Base-by-base conservation (phyloP, 345 rosid genomes). In the Noccaea caerulescens region DNA sequence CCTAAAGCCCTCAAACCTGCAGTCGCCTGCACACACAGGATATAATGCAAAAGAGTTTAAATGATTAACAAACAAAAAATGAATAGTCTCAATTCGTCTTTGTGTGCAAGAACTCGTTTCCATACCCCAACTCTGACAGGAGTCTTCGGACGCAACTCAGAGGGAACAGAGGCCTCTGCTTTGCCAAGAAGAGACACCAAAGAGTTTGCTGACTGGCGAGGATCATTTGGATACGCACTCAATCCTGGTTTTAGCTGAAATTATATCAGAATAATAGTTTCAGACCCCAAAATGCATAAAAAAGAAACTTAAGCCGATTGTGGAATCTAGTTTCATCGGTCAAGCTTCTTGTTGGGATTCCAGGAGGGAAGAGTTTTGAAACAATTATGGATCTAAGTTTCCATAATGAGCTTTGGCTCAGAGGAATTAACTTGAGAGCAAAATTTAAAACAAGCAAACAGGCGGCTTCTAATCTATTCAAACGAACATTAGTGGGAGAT, bases 121-220 rank as follows among this genome's bases (percentile, higher is more conserved):
- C 93, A 55, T 72, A 94, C 99, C 93, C 99, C 99, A 50, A 94
- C 96, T 87, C 96, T 84, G 54, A 91, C 98, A 8, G 99, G 98
- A 33, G 98, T 94, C 79, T 77, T 87, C 9, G 88, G 39, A 30
- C 93, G 82, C 84, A 91, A 61, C 39, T 85, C 91, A 58, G 72
- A 77, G 20, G 96, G 98, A 65, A 94, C 99, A 63, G 81, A 91
- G 58, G 87, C 65, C 79, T 88, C 88, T 5, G 98, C 99, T 76
- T 81, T 80, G 77, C 87, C 92, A 56, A 91, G 96, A 76, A 94
- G 88, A 2, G 86, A 25, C 42, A 33, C 66, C 64, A 94, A 81
- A 2, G 98, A 91, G n/a, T 82, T 70, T 0, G 98, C 98, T 52
- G 96, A 92, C 60, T 83, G 80, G 53, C 61, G 84, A 11, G 98